Base-by-base conservation (phyloP, 306 rosid species). In the Ochetophila trinervis region DNA sequence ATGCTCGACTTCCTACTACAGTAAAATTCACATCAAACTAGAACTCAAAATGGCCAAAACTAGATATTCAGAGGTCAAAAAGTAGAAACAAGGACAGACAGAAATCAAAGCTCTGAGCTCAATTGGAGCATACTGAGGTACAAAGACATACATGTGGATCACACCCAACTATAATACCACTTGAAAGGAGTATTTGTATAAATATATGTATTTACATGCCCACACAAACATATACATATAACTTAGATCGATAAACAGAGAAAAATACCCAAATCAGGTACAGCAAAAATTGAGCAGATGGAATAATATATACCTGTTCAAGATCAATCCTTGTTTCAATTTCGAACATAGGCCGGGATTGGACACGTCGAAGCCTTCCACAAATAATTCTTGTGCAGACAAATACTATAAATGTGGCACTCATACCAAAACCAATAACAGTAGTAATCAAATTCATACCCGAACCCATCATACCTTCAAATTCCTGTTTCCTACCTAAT, bases 381-480 rank as follows among this genome's bases (percentile, higher is more conserved):
- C 97, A 93, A 57, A 93, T 82, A 70, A 93, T 79, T 87, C 95
- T 89, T n/a, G 98, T 70, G 72, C 98, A 93, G 4, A 93, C 93
- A 76, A 93, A 93, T 21, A 93, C 88, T 59, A 93, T 93, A 80
- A 93, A 93, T 55, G 96, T 86, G 42, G 96, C 94, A 78, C 98
- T 93, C 85, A 93, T 73, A 49, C 94, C 98, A 79, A 93, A 93
- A 51, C 98, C 98, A 74, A 93, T 78, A 21, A 84, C 61, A 70
- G 96, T 86, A 24, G 90, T 93, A 57, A 84, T 65, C 84, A 87
- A 79, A 81, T 89, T 89, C 72, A 83, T 82, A 61, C 76, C 69
- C 4, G 84, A 45, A 75, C 83, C 73, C 81, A 80, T 74, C 76
- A 64, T 57, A 50, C 71, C 80, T 75, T 52, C 66, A 65, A 61